phyloP scores from a whole-genome alignment of 2,329 filamentous ascomycete species.

The Aaosphaeria arxii region DNA sequence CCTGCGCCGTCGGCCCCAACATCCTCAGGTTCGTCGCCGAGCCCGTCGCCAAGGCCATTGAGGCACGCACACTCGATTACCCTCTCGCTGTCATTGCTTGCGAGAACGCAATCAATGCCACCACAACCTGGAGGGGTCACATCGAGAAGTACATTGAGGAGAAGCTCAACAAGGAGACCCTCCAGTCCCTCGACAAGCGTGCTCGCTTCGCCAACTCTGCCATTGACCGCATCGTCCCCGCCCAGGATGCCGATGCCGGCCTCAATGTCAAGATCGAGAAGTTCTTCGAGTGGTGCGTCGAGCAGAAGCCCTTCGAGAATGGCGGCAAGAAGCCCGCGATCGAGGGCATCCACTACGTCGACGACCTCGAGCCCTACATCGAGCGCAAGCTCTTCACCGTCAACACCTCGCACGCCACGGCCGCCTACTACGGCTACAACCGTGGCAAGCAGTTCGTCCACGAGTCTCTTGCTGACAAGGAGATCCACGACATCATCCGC shows the following conservation, averaged over 20 bases:
- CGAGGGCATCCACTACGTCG: conserved; percentile 88
- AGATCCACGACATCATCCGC: conserved; percentile 76
- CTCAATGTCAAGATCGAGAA: conserved; percentile 95
- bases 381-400: conserved; percentile 99
- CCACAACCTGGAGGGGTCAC: conserved; percentile 77
- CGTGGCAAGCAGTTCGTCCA: conserved; percentile 67
- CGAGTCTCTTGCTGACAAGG: conserved; percentile 77
- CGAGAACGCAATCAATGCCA: conserved; percentile 96
- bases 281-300: conserved; percentile 99
- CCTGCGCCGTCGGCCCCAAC: conserved; percentile 94
- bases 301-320: conserved; percentile 74
- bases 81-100: conserved; percentile 93
- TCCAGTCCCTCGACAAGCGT: conserved; percentile 67
- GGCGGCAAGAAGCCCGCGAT: conserved; percentile 69
- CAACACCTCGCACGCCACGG: conserved; percentile 96
- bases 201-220: conserved; percentile 95
- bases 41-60: conserved; percentile 91
- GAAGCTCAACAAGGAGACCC: conserved; percentile 67
- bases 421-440: conserved; percentile 63
- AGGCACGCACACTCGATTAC: conserved; percentile 62
- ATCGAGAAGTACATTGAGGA: conserved; percentile 66
- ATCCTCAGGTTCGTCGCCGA: conserved; percentile 96
- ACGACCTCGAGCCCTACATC: conserved; percentile 89
- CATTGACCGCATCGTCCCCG: conserved; percentile 96
- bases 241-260: conserved; percentile 75